These are phyloP conservation scores for Plasmopara viticola DNA, from an alignment of 352 stramenopile genomes.

Conservation along the genomic window DNA sequence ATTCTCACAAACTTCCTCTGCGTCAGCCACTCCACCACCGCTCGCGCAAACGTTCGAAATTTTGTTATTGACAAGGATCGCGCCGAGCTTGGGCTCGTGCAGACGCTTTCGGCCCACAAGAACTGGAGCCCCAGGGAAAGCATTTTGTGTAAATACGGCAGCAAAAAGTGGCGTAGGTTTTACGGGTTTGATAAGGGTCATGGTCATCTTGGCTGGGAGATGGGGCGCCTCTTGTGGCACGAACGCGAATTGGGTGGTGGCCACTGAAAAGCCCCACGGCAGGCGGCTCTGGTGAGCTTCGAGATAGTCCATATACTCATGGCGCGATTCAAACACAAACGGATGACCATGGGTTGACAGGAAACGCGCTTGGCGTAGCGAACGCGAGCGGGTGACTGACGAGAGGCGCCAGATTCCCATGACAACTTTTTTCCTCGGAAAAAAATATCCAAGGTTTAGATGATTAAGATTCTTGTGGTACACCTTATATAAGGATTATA, in stretches of 20 bases:
- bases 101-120: conserved; percentile 89
- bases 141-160: conserved; percentile 89
- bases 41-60: conserved; percentile 98
- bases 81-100: conserved; percentile 85
- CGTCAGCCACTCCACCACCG: conserved; percentile 88
- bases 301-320: conserved; percentile 81
- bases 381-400: conserved; percentile 14
- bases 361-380: conserved; percentile 23
- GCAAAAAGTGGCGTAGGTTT: conserved; percentile 82
- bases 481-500: no score
- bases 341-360: conserved; percentile 40
- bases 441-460: no score
- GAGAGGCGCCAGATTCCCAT: conserved; percentile 8
- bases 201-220: conserved; percentile 76
- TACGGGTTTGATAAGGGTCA: conserved; percentile 83
- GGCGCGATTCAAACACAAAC: conserved; percentile 77
- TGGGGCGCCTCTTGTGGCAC: conserved; percentile 74
- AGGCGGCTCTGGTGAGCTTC: conserved; percentile 68
- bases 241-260: conserved; percentile 81
- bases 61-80: conserved; percentile 99
- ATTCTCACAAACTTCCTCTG: conserved; percentile 90
- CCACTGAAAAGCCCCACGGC: conserved; percentile 80
- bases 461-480: no score
- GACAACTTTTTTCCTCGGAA: no score
- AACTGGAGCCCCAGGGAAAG: conserved; percentile 86